Conservation (phyloP, 331 rosid species). For the Telfairia occidentalis region DNA sequence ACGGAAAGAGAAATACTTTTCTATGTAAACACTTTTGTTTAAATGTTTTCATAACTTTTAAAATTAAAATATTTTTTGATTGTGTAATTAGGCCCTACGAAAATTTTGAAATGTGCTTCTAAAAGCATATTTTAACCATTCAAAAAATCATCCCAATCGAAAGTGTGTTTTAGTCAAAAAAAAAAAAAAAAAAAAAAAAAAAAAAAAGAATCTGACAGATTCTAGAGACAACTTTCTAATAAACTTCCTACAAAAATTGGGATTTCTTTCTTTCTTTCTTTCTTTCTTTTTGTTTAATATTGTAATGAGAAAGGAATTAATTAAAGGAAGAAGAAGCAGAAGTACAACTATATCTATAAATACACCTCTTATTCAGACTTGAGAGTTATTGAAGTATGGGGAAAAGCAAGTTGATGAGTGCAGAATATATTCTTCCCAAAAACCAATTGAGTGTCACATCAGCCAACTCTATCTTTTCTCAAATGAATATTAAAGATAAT, state of each 20-base stretch:
- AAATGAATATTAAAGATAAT: background rate
- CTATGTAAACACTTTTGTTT: no score
- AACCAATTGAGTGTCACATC: constrained; percentile 1
- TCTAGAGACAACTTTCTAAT: background rate
- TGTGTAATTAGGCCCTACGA: no score
- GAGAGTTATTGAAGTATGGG: constrained; percentile 7
- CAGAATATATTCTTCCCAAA: constrained; percentile 2
- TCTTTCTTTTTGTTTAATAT: background rate
- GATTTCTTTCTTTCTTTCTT: background rate
- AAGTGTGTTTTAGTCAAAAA: background rate
- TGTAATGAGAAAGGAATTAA: background rate
- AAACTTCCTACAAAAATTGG: background rate
- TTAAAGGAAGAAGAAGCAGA: background rate
- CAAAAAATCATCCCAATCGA: background rate
- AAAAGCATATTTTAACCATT: background rate
- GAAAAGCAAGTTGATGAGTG: background rate
- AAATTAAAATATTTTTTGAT: no score
- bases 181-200: no score
- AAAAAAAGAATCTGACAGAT: no score
- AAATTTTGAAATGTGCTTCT: no score
- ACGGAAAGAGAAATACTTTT: no score
- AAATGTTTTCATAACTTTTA: no score
- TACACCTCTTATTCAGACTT: background rate
- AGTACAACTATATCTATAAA: background rate
- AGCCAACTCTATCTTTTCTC: background rate